Conservation (phyloP, 1,284 basidiomycete species). For the Abortiporus biennis region DNA sequence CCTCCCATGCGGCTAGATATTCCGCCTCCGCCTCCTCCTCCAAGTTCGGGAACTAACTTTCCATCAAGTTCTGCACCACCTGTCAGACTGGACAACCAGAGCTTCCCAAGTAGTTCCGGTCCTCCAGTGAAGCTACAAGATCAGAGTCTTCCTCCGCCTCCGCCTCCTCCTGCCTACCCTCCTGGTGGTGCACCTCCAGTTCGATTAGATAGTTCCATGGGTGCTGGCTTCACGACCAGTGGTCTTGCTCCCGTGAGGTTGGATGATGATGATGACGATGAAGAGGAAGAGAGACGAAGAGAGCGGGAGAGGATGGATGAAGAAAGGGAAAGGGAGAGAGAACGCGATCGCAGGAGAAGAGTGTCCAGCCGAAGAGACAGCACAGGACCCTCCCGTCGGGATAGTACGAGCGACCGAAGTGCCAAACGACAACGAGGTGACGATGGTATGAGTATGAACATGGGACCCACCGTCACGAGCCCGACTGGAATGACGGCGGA, state of each 20-base stretch:
- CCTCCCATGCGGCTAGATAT: conserved; percentile 1
- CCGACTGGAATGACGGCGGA: conserved; percentile 10
- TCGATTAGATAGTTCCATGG: neutral
- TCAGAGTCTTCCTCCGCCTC: conserved; percentile 7
- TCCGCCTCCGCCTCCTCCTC: conserved; percentile 7
- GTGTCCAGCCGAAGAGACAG: conserved; percentile 14
- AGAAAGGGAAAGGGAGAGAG: conserved; percentile 19
- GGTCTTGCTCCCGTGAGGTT: neutral
- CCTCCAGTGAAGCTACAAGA: conserved; percentile 12
- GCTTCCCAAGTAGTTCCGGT: conserved; percentile 11
- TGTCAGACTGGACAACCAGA: neutral
- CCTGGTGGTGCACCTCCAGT: neutral
- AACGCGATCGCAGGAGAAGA: conserved; percentile 14
- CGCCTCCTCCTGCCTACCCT: conserved; percentile 9
- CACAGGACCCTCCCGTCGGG: conserved; percentile 10
- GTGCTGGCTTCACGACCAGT: conserved; percentile 4
- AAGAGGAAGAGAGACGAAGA: conserved; percentile 14
- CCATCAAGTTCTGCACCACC: conserved; percentile 1
- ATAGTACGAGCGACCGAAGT: neutral
- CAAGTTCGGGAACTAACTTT: conserved; percentile 15
- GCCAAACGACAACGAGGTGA: neutral
- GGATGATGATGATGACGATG: conserved; percentile 15
- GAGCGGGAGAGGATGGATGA: conserved; percentile 17
- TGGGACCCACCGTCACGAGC: conserved; percentile 5
- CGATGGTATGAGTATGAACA: neutral